Percentiles rank a stretch among this genome's conserved stretches.
Evolutionary conservation across 495 filamentous ascomycete species (phyloP).

Genomic region (Xylaria telfairii): DNA sequence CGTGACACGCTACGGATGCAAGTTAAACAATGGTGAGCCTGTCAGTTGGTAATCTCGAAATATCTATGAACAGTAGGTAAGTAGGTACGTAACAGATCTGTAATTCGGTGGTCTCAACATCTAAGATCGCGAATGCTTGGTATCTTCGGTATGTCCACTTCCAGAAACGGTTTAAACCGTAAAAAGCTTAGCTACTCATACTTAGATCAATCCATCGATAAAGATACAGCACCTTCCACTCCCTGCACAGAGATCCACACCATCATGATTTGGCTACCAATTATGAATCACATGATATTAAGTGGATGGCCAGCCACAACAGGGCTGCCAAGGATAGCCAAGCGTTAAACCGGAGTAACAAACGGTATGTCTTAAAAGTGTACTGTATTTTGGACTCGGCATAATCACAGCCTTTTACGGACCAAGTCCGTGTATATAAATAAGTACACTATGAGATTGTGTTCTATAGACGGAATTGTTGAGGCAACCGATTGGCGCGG

Average conservation of each 20-base stretch:
- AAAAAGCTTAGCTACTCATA: slow-evolving; percentile 2
- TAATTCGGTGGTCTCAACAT: not conserved
- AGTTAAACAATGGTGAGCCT: not conserved
- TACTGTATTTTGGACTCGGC: not conserved
- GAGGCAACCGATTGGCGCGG: not conserved
- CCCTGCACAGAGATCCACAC: not conserved
- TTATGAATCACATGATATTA: slow-evolving; percentile 19
- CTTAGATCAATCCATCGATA: slow-evolving; percentile 9
- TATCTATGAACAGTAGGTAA: not conserved
- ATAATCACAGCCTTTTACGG: not conserved
- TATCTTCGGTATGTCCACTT: not conserved
- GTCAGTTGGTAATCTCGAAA: not conserved
- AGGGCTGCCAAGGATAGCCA: slow-evolving; percentile 11
- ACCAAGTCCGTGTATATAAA: not conserved
- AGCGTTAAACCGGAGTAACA: slow-evolving; percentile 1
- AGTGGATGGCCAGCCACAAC: slow-evolving; percentile 1
- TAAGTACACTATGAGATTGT: not conserved
- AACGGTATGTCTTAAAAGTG: not conserved
- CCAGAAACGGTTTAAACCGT: not conserved
- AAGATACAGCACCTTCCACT: not conserved
- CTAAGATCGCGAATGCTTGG: slow-evolving; percentile 18
- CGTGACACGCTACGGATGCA: not conserved
- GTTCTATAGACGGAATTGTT: not conserved
- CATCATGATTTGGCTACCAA: not conserved
- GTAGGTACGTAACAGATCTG: too few relatives aligned